A percentile compares a stretch with the other conserved stretches of the same genome.
Evolutionary conservation across 2,329 filamentous ascomycete genomes (phyloP).

Genomic region (Cercospora janseana): DNA sequence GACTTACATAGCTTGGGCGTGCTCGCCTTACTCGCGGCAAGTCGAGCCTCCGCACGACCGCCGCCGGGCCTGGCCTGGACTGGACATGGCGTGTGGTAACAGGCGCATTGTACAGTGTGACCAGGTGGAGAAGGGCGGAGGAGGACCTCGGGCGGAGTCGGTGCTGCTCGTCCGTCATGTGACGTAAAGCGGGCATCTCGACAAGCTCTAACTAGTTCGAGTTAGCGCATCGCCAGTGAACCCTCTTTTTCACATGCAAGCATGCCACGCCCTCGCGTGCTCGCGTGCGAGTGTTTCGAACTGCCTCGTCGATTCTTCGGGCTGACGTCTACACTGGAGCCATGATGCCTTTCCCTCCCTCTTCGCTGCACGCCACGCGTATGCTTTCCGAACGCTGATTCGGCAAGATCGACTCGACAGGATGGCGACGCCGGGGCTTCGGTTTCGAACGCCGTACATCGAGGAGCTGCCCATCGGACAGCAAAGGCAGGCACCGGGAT

Average conservation of each 20-base stretch:
- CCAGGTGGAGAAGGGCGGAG: background rate
- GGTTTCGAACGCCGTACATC: slow-evolving; percentile 64
- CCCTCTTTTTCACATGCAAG: slow-evolving; percentile 14
- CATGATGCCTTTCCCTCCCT: background rate
- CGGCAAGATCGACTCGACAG: slow-evolving; percentile 3
- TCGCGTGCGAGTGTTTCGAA: slow-evolving; percentile 12
- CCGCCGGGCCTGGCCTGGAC: slow-evolving; percentile 1
- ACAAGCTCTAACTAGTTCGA: too few relatives aligned
- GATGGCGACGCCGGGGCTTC: slow-evolving; percentile 27
- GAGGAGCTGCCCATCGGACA: slow-evolving; percentile 72
- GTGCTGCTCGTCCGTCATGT: background rate
- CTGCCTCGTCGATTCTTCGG: slow-evolving; percentile 11
- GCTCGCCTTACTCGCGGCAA: background rate
- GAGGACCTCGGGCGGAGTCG: slow-evolving; percentile 9
- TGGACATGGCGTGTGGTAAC: background rate
- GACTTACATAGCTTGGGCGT: background rate
- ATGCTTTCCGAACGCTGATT: background rate
- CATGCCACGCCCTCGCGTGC: slow-evolving; percentile 3
- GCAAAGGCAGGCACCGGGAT: slow-evolving; percentile 72
- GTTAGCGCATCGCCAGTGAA: slow-evolving; percentile 6
- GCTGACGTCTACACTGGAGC: slow-evolving; percentile 5
- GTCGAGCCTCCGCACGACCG: slow-evolving; percentile 7
- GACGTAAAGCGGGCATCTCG: too few relatives aligned
- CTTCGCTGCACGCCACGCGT: background rate
- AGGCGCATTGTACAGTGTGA: slow-evolving; percentile 4